Base-by-base conservation (phyloP, 768 basidiomycete species). In the Termitomyces sp. region DNA sequence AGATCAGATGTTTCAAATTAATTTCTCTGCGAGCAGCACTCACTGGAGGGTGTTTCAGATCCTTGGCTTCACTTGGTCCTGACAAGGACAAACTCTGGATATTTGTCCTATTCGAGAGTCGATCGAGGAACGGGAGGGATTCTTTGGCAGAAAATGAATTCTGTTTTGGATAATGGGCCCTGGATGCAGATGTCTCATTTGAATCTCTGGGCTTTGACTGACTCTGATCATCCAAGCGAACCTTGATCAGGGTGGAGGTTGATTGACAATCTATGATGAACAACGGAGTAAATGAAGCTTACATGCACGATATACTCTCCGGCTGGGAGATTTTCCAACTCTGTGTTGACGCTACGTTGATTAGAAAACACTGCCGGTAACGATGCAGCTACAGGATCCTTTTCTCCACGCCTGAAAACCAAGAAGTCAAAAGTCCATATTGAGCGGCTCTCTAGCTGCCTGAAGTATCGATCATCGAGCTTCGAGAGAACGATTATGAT, bases 401-500 rank as follows among this genome's bases (percentile, higher is more conserved):
- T 69, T 35, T 73, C 71, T 6, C 77, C 79, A 50, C 72, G 69
- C 59, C 72, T 77, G 59, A 72, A 80, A 0, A 83, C 45, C 8
- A 75, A 62, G 56, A 81, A 82, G 59, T 80, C 78, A 40, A 81
- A 71, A 14, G 70, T 69, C 77, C 77, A 80, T 10, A 51, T 33
- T 35, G 62, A 71, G 7, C 61, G 66, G 4, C 23, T 23, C 23
- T 76, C 72, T 33, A 80, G 64, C 37, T 72, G 72, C 7, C 63
- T 57, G 65, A 78, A 83, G 62, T 75, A 80, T 5, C 80, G 71
- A 3, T 65, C 62, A 59, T 83, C 76, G 35, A 78, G 66, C 54
- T 75, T 74, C 3, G 76, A 74, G 3, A 83, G 74, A 3, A 79
- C 76, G 23, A 82, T 73, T 37, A 81, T 68, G n/a, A 74, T 66